phyloP scores from a whole-genome alignment of 306 rosid genomes.

The Delonix regia region DNA sequence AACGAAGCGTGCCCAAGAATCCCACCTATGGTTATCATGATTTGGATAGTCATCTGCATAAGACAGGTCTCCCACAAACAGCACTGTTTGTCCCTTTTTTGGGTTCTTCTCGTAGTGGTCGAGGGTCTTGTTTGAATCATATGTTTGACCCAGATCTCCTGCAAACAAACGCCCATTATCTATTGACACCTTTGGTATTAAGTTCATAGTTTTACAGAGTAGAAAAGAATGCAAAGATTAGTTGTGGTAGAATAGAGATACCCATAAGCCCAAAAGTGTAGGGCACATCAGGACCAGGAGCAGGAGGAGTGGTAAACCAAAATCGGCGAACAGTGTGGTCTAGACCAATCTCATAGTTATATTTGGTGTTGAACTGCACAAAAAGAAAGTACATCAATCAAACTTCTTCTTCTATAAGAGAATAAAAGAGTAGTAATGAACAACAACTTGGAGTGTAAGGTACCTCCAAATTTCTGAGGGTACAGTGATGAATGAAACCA shows the following conservation, averaged over 20 bases:
- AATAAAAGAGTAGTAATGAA: too few relatives aligned
- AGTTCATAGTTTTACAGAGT: not conserved
- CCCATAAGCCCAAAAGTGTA: constrained; percentile 92
- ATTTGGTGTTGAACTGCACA: constrained; percentile 71
- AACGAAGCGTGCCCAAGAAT: constrained; percentile 85
- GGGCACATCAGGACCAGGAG: constrained; percentile 83
- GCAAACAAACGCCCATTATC: constrained; percentile 6
- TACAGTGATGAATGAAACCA: constrained; percentile 84
- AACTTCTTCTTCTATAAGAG: not conserved
- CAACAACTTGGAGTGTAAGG: not conserved
- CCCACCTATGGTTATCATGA: constrained; percentile 82
- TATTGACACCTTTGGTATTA: too few relatives aligned
- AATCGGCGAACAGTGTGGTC: constrained; percentile 62
- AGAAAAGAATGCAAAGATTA: too few relatives aligned
- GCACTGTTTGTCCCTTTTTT: constrained; percentile 62
- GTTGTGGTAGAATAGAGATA: constrained; percentile 20
- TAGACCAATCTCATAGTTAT: constrained; percentile 75
- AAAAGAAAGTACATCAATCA: constrained; percentile 15
- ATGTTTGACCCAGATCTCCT: constrained; percentile 96
- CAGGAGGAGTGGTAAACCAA: constrained; percentile 84
- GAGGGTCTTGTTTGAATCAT: constrained; percentile 79
- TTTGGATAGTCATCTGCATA: constrained; percentile 74
- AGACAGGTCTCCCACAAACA: constrained; percentile 85
- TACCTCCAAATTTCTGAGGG: constrained; percentile 64
- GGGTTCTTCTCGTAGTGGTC: constrained; percentile 72